Evolutionary conservation across 805 yeast genomes (phyloP).

Genomic region (Lachancea thermotolerans): DNA sequence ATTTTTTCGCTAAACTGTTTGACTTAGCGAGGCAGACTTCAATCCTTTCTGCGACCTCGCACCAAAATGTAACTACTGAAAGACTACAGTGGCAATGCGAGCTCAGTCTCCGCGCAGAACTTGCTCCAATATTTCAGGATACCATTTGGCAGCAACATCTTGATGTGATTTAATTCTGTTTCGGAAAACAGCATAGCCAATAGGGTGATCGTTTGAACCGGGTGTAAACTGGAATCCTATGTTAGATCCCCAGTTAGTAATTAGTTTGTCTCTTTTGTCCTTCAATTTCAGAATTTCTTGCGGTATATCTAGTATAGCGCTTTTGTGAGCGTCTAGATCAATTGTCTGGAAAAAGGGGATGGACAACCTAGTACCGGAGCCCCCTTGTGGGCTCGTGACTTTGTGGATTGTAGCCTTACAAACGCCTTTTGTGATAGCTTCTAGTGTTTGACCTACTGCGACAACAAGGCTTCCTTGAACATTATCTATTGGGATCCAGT

Average conservation of each 20-base stretch:
- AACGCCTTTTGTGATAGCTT: conserved; percentile 51
- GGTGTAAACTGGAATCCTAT: conserved; percentile 18
- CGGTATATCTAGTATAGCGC: conserved; percentile 10
- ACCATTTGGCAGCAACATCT: conserved; percentile 37
- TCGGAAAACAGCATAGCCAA: conserved; percentile 37
- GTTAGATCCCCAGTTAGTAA: conserved; percentile 15
- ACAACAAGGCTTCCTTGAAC: conserved; percentile 45
- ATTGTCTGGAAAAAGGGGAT: conserved; percentile 22
- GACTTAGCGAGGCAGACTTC: too few relatives aligned
- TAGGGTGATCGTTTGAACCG: conserved; percentile 13
- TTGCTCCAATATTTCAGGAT: conserved; percentile 26
- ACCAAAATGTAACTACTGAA: too few relatives aligned
- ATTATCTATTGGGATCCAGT: conserved; percentile 52
- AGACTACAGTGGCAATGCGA: too few relatives aligned
- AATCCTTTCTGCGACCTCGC: too few relatives aligned
- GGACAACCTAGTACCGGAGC: conserved; percentile 19
- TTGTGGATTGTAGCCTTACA: conserved; percentile 56
- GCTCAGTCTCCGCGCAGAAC: conserved; percentile 6
- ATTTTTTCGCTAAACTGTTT: too few relatives aligned
- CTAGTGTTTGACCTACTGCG: conserved; percentile 55
- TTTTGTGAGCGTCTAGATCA: conserved; percentile 11
- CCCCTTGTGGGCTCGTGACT: conserved; percentile 40
- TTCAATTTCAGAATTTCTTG: conserved; percentile 9
- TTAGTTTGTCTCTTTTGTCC: conserved; percentile 14
- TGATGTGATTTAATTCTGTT: conserved; percentile 36